Percentiles rank a stretch among this genome's conserved stretches.
Conservation (phyloP, 2,329 filamentous ascomycete species). For the Venturia pyrina region DNA sequence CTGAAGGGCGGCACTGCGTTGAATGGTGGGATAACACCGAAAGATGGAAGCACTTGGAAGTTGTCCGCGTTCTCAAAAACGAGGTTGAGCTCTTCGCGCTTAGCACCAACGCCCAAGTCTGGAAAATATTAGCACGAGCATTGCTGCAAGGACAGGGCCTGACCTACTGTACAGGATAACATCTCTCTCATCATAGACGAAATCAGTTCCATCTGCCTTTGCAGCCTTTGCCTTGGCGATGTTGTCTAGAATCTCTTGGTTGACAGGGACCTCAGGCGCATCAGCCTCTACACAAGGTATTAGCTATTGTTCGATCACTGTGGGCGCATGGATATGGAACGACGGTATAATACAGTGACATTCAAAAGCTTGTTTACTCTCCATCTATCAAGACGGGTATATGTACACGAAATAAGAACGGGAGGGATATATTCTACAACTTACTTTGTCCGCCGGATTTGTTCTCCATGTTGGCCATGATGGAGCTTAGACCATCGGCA, state of each 20-base stretch:
- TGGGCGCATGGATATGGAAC: neutral
- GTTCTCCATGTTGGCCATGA: slow-evolving; percentile 80
- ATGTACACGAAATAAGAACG: neutral
- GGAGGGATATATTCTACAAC: slow-evolving; percentile 4
- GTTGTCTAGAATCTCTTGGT: slow-evolving; percentile 10
- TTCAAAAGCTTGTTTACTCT: neutral
- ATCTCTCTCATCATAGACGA: slow-evolving; percentile 69
- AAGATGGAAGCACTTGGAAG: slow-evolving; percentile 93
- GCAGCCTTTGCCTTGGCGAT: slow-evolving; percentile 10
- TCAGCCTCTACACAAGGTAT: neutral
- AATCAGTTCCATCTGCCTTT: slow-evolving; percentile 9
- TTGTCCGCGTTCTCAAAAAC: slow-evolving; percentile 85
- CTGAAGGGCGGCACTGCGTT: slow-evolving; percentile 70
- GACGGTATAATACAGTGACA: neutral
- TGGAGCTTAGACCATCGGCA: slow-evolving; percentile 67
- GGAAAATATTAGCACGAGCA: neutral
- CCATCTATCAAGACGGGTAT: neutral
- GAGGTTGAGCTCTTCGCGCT: slow-evolving; percentile 75
- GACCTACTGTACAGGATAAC: slow-evolving; percentile 71
- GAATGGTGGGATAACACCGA: slow-evolving; percentile 91
- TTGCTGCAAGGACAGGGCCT: neutral
- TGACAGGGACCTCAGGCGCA: neutral
- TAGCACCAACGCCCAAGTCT: slow-evolving; percentile 80
- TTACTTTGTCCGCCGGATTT: slow-evolving; percentile 32
- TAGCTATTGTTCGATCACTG: neutral